These are phyloP conservation scores for Sarcodon aspratus DNA, from an alignment of 768 basidiomycete species.

Conservation along the genomic window DNA sequence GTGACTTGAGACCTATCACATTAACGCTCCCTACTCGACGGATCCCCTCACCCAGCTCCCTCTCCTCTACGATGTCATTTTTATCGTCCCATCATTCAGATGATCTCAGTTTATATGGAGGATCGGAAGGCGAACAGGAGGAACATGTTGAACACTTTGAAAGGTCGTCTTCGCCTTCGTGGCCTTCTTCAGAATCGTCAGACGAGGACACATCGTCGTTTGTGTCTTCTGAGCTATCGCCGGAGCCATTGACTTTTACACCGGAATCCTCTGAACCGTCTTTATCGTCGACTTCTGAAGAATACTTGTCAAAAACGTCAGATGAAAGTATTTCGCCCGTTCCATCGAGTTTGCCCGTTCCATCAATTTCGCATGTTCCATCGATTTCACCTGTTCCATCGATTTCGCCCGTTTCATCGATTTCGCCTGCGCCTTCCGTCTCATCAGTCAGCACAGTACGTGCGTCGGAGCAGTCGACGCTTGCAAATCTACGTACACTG, in stretches of 20 bases:
- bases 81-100: conserved; percentile 66
- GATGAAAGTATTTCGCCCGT: not conserved
- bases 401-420: conserved; percentile 18
- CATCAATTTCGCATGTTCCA: conserved; percentile 2
- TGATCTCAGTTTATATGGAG: conserved; percentile 36
- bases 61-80: conserved; percentile 27
- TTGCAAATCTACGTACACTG: conserved; percentile 38
- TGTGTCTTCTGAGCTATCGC: not conserved
- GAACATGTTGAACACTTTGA: conserved; percentile 25
- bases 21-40: conserved; percentile 33
- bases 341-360: not conserved
- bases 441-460: conserved; percentile 24
- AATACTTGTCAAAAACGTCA: not conserved
- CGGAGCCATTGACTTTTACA: conserved; percentile 2
- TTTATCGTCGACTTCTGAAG: conserved; percentile 16
- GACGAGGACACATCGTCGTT: not conserved
- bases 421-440: conserved; percentile 23
- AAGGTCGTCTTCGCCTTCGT: conserved; percentile 20
- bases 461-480: conserved; percentile 19
- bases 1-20: conserved; percentile 18
- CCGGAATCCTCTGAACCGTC: conserved; percentile 1
- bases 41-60: conserved; percentile 28
- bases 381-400: conserved; percentile 9
- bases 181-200: conserved; percentile 10
- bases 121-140: conserved; percentile 18